Conservation (phyloP, 192 early-diverging fungal species). For the Coemansia sp. region DNA sequence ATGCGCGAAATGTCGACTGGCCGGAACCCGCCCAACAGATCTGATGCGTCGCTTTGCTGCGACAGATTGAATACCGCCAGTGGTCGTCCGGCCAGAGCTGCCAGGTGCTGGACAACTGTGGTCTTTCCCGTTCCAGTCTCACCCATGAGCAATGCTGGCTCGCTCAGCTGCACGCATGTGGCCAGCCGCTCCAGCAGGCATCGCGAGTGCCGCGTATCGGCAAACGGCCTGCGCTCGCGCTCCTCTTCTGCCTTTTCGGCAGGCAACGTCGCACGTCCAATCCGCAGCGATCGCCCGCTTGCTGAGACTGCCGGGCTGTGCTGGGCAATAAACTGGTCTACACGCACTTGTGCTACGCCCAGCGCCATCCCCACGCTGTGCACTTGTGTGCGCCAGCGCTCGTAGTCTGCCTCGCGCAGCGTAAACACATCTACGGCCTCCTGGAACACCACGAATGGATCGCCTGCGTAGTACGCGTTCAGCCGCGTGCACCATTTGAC, state of each 20-base stretch:
- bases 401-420: conserved; percentile 73
- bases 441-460: conserved; percentile 59
- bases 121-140: conserved; percentile 99
- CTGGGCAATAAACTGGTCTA: conserved; percentile 68
- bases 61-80: conserved; percentile 94
- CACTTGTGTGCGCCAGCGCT: conserved; percentile 61
- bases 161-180: conserved; percentile 71
- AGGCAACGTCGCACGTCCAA: conserved; percentile 26
- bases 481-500: conserved; percentile 89
- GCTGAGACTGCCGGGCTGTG: conserved; percentile 63
- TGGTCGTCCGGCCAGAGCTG: conserved; percentile 67
- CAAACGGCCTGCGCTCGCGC: conserved; percentile 65
- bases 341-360: conserved; percentile 63
- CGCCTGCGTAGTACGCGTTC: conserved; percentile 28
- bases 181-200: conserved; percentile 85
- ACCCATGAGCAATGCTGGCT: conserved; percentile 88
- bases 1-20: conserved; percentile 84
- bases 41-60: conserved; percentile 92
- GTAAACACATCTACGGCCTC: conserved; percentile 89
- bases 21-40: conserved; percentile 96
- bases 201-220: conserved; percentile 77
- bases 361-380: conserved; percentile 68
- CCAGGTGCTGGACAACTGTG: conserved; percentile 89
- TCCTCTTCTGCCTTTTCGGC: conserved; percentile 3
- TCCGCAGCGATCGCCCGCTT: conserved; percentile 20